phyloP scores from a whole-genome alignment of 805 yeast genomes.

The Zygoascus biomembranicola region DNA sequence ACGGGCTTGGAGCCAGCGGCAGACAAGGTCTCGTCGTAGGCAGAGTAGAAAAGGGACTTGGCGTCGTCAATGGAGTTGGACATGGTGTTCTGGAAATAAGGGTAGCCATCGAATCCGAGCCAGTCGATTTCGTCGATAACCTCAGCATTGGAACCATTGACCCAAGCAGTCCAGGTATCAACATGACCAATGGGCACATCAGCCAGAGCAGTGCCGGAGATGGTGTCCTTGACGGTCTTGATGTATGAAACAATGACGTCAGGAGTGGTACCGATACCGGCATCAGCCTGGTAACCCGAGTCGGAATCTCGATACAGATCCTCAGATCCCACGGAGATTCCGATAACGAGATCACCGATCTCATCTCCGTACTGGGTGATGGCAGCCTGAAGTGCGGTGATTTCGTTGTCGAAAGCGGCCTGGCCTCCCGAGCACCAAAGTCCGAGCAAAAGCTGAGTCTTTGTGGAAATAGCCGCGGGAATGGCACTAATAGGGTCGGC shows the following conservation, averaged over 20 bases:
- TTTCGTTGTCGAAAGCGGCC: constrained; percentile 13
- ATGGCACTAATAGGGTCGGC: constrained; percentile 15
- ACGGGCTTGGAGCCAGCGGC: constrained; percentile 71
- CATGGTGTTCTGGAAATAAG: constrained; percentile 86
- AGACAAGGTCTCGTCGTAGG: constrained; percentile 55
- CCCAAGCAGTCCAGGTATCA: constrained; percentile 82
- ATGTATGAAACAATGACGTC: constrained; percentile 46
- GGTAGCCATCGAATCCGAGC: constrained; percentile 79
- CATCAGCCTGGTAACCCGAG: constrained; percentile 51
- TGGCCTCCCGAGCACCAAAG: constrained; percentile 17
- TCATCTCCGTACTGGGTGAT: constrained; percentile 12
- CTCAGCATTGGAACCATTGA: constrained; percentile 57
- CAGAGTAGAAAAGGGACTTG: constrained; percentile 79
- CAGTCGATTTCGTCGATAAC: constrained; percentile 68
- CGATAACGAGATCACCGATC: constrained; percentile 37
- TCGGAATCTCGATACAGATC: constrained; percentile 62
- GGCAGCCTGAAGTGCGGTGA: constrained; percentile 14
- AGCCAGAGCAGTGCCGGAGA: constrained; percentile 56
- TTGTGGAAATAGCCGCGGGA: constrained; percentile 16
- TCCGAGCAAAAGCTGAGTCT: constrained; percentile 15
- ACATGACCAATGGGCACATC: constrained; percentile 72
- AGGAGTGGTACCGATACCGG: constrained; percentile 56
- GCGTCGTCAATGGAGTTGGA: constrained; percentile 78
- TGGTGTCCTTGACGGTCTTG: constrained; percentile 51
- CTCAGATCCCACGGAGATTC: constrained; percentile 78